Evolutionary conservation across 1,139 yeast genomes (phyloP).

Genomic region (Yamadazyma buinensis): DNA sequence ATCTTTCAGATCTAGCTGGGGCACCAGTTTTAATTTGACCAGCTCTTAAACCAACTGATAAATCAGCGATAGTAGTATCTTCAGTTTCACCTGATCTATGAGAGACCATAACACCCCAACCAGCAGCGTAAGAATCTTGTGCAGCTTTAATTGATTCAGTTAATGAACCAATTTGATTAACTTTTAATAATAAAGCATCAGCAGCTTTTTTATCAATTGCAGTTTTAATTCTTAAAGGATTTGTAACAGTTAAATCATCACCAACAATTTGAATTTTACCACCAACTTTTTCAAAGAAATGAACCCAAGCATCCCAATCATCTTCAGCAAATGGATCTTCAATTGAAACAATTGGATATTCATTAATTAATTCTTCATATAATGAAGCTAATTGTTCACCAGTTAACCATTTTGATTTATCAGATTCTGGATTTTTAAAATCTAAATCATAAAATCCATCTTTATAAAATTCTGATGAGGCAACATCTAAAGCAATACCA

Average conservation of each 20-base stretch:
- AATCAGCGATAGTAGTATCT: conserved; percentile 96
- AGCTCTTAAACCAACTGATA: conserved; percentile 92
- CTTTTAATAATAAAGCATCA: conserved; percentile 89
- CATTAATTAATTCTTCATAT: conserved; percentile 71
- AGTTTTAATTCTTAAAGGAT: conserved; percentile 87
- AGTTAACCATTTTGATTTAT: conserved; percentile 81
- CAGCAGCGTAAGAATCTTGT: conserved; percentile 82
- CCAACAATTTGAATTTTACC: conserved; percentile 83
- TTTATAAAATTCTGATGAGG: conserved; percentile 94
- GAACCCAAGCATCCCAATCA: conserved; percentile 97
- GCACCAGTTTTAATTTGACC: conserved; percentile 99
- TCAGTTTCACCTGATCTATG: conserved; percentile 99
- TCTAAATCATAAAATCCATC: conserved; percentile 95
- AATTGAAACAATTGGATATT: conserved; percentile 94
- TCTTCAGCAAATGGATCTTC: conserved; percentile 99
- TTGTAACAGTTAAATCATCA: conserved; percentile 97
- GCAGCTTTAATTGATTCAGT: conserved; percentile 93
- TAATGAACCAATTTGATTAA: conserved; percentile 91
- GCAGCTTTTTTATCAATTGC: conserved; percentile 96
- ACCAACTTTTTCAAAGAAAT: conserved; percentile 68
- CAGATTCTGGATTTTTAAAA: conserved; percentile 93
- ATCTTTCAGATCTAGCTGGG: conserved; percentile 98
- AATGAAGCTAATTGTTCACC: conserved; percentile 82
- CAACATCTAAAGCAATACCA: conserved; percentile 89
- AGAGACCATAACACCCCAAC: conserved; percentile 98